Base-by-base conservation (phyloP, 2,329 filamentous ascomycete genomes). In the Ophiocordyceps camponoti-floridani region DNA sequence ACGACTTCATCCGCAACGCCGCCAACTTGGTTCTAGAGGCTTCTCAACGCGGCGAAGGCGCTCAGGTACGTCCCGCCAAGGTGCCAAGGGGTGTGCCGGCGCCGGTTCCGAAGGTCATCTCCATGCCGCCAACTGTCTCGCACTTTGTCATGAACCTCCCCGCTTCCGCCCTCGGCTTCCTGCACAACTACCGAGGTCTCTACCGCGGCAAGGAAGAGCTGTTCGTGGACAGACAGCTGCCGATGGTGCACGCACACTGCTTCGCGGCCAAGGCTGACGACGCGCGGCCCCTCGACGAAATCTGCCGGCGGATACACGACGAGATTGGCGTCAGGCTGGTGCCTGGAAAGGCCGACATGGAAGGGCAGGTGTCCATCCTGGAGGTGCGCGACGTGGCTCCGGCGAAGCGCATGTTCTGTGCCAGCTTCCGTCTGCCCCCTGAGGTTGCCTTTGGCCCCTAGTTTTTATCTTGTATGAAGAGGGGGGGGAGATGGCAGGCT, bases 71-170 rank as follows among this genome's bases (percentile, higher is more conserved):
- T 23, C 63, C 64, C 10, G 51, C 56, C 42, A 63, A 58, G 46
- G 55, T 55, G 40, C 60, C 64, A 11, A 64, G 62, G 44, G 64
- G 52, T 56, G 60, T 56, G 41, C 57, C 61, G 38, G 56, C 60
- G 14, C 55, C 56, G 18, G 58, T 61, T 44, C 59, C 61, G 23
- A 53, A 54, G 50, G 62, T 54, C 48, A 57, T 77, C 27, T 65
- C 68, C 11, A 69, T 87, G 41, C 89, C 89, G 2, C 71, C 72
- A 2, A 79, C 80, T 35, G 84, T 96, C 58, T 73, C 79, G n/a
- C 91, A 96, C 66, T 98, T 88, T 60, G 83, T 96, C 51, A 95
- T 98, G 85, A 98, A 98, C 63, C 79, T 98, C 14, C 91, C 91
- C 1, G 91, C 88, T 1, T 83, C 79, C 1, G 89, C 91, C 1